A percentile compares a stretch with the other conserved stretches of the same genome.
Conservation (phyloP, 2,329 filamentous ascomycete genomes). For the Arachnomyces sp. region DNA sequence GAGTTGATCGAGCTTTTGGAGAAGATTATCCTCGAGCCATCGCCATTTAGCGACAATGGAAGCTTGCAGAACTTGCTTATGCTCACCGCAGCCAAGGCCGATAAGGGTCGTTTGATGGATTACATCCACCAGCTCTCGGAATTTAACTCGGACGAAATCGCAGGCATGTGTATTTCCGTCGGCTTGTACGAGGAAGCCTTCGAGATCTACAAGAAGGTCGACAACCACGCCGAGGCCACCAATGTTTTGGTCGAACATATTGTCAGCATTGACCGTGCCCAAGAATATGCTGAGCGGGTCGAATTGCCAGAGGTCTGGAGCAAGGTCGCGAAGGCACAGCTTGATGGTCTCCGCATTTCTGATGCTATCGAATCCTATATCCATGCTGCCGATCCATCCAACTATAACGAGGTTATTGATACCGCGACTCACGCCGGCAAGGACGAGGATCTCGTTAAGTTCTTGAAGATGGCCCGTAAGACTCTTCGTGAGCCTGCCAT, state of each 20-base stretch:
- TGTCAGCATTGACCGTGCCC: slow-evolving; percentile 94
- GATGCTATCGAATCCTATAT: slow-evolving; percentile 97
- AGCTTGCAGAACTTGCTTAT: slow-evolving; percentile 94
- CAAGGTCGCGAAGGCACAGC: slow-evolving; percentile 93
- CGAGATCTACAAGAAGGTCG: slow-evolving; percentile 96
- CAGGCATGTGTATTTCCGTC: slow-evolving; percentile 85
- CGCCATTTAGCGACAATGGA: slow-evolving; percentile 93
- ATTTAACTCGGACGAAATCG: slow-evolving; percentile 89
- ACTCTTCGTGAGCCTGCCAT: slow-evolving; percentile 88
- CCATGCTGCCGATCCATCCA: slow-evolving; percentile 83
- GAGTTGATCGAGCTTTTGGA: slow-evolving; percentile 96
- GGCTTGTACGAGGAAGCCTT: slow-evolving; percentile 95
- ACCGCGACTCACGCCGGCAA: slow-evolving; percentile 92
- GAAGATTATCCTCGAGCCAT: slow-evolving; percentile 99
- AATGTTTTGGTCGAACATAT: slow-evolving; percentile 93
- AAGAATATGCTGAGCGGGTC: slow-evolving; percentile 90
- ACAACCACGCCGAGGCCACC: slow-evolving; percentile 77
- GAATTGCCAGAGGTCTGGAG: slow-evolving; percentile 96
- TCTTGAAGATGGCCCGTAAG: slow-evolving; percentile 93
- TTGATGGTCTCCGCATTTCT: slow-evolving; percentile 85
- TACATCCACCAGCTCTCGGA: slow-evolving; percentile 88
- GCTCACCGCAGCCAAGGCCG: slow-evolving; percentile 92
- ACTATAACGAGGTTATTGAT: slow-evolving; percentile 94
- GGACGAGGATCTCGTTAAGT: slow-evolving; percentile 96
- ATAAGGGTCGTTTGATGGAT: slow-evolving; percentile 89